Conservation (phyloP, 1,139 yeast species). For the Protomyces pachydermus region DNA sequence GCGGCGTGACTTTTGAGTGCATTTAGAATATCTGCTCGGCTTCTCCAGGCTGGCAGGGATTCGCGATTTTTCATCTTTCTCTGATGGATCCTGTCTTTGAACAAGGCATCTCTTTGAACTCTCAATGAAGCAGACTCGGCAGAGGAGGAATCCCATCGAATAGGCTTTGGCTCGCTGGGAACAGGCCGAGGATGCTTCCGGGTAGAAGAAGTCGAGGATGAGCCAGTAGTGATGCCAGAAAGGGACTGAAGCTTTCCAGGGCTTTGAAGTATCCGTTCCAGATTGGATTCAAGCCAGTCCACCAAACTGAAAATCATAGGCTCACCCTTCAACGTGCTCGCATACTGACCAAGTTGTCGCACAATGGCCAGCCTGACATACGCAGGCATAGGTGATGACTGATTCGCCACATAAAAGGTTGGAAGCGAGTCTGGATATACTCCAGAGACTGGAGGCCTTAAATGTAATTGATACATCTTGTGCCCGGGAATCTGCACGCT, state of each 20-base stretch:
- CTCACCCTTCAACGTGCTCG: slow-evolving; percentile 55
- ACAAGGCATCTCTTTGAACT: not conserved
- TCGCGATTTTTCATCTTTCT: slow-evolving; percentile 48
- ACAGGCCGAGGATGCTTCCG: not conserved
- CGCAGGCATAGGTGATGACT: slow-evolving; percentile 31
- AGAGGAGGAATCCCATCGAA: slow-evolving; percentile 3
- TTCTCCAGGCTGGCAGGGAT: slow-evolving; percentile 77
- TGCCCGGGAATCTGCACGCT: slow-evolving; percentile 27
- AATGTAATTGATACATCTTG: slow-evolving; percentile 43
- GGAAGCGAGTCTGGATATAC: slow-evolving; percentile 39
- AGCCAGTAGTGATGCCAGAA: slow-evolving; percentile 40
- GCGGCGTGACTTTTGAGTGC: slow-evolving; percentile 58
- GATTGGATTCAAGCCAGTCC: slow-evolving; percentile 71
- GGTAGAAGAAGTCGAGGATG: slow-evolving; percentile 26
- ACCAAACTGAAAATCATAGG: slow-evolving; percentile 59
- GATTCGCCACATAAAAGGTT: slow-evolving; percentile 31
- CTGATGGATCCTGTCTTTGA: slow-evolving; percentile 24
- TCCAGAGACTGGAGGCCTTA: slow-evolving; percentile 41
- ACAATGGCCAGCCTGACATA: slow-evolving; percentile 67
- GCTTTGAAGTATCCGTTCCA: slow-evolving; percentile 53
- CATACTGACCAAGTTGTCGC: slow-evolving; percentile 43
- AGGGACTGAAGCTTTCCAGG: slow-evolving; percentile 65
- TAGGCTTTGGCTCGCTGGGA: not conserved
- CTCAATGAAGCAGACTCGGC: slow-evolving; percentile 1
- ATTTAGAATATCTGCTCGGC: slow-evolving; percentile 52